Percentiles rank a stretch among this genome's conserved stretches.
These are phyloP conservation scores for Kwoniella dendrophila DNA, from an alignment of 768 basidiomycete species.

Conservation along the genomic window DNA sequence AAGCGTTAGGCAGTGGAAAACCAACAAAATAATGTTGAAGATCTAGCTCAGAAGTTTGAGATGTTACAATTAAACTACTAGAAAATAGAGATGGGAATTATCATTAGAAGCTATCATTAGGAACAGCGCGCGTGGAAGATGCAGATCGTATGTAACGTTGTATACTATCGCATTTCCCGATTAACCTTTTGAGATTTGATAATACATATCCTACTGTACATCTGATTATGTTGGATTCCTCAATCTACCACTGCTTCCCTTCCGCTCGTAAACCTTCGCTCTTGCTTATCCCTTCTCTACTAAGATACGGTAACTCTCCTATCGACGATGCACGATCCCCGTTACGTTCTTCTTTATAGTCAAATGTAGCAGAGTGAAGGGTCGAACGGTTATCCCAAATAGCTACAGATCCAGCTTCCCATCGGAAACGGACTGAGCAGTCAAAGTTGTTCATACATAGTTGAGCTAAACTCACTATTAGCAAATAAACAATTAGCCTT, in stretches of 20 bases:
- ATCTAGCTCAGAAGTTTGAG: too few species aligned
- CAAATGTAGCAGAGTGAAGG: constrained; percentile 51
- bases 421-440: constrained; percentile 60
- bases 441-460: constrained; percentile 60
- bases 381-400: constrained; percentile 63
- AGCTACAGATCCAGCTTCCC: constrained; percentile 62
- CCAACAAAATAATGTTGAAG: too few species aligned
- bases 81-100: too few species aligned
- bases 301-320: constrained; percentile 64
- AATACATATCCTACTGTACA: too few species aligned
- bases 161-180: too few species aligned
- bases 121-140: too few species aligned
- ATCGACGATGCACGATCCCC: constrained; percentile 64
- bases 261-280: constrained; percentile 16
- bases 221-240: not conserved
- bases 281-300: constrained; percentile 45
- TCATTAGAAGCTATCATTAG: too few species aligned
- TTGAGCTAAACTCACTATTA: constrained; percentile 8
- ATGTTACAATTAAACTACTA: too few species aligned
- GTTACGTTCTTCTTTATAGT: constrained; percentile 55
- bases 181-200: too few species aligned
- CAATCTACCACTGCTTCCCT: constrained; percentile 17
- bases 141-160: too few species aligned
- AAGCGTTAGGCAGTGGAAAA: too few species aligned
- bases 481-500: constrained; percentile 23